phyloP scores from a whole-genome alignment of 1,139 yeast species.

The Trichomonascaceae sp. region DNA sequence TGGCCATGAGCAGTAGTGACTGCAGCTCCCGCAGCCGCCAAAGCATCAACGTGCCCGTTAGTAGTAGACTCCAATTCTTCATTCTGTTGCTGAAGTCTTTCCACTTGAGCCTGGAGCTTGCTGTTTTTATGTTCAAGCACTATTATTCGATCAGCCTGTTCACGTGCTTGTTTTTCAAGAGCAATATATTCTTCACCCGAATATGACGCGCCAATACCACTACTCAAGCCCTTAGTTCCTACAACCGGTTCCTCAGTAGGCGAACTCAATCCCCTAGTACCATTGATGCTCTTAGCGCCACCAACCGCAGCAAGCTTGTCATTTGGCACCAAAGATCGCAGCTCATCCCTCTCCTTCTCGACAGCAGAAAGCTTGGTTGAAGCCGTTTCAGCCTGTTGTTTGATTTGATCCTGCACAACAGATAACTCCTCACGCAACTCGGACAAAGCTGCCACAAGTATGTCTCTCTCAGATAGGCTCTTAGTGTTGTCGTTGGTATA shows the following conservation, averaged over 20 bases:
- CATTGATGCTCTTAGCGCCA: neutral
- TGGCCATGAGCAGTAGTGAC: slow-evolving; percentile 26
- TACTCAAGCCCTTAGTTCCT: neutral
- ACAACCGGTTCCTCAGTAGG: neutral
- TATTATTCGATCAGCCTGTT: slow-evolving; percentile 23
- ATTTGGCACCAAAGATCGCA: slow-evolving; percentile 2
- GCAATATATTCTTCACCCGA: slow-evolving; percentile 14
- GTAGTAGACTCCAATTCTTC: slow-evolving; percentile 24
- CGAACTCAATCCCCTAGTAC: neutral
- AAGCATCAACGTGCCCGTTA: slow-evolving; percentile 24
- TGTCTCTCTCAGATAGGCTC: slow-evolving; percentile 26
- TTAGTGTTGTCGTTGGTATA: slow-evolving; percentile 25
- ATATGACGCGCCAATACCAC: neutral
- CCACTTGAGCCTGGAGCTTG: slow-evolving; percentile 18
- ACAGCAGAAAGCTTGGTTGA: slow-evolving; percentile 26
- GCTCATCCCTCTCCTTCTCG: slow-evolving; percentile 25
- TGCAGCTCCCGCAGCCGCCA: slow-evolving; percentile 29
- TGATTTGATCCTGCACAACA: slow-evolving; percentile 27
- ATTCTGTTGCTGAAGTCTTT: slow-evolving; percentile 15
- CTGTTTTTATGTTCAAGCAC: slow-evolving; percentile 23
- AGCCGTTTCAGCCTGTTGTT: slow-evolving; percentile 32
- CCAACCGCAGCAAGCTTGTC: slow-evolving; percentile 5
- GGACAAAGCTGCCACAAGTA: slow-evolving; percentile 27
- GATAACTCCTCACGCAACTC: slow-evolving; percentile 32
- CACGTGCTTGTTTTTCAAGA: slow-evolving; percentile 24